Conservation (phyloP, 352 stramenopile genomes). For the Aphanomyces euteiches region DNA sequence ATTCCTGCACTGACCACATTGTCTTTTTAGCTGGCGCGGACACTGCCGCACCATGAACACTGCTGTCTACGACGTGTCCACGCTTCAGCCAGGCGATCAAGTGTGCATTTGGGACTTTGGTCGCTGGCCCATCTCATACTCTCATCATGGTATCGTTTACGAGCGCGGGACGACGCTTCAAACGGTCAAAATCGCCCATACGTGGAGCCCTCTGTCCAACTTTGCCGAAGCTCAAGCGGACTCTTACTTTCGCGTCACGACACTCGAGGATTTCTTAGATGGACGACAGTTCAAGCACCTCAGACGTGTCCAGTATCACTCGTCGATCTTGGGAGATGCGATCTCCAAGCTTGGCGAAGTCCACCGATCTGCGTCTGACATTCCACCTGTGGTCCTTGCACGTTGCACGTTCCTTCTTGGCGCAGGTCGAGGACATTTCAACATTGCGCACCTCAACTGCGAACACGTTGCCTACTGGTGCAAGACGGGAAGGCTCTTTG, state of each 20-base stretch:
- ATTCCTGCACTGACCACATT: no score
- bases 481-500: slow-evolving; percentile 68
- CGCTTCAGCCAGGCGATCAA: slow-evolving; percentile 60
- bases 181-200: slow-evolving; percentile 58
- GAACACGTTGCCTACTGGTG: slow-evolving; percentile 76
- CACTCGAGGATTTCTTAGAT: slow-evolving; percentile 66
- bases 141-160: slow-evolving; percentile 72
- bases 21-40: neutral
- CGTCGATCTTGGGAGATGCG: slow-evolving; percentile 54
- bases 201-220: slow-evolving; percentile 58
- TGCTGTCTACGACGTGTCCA: slow-evolving; percentile 51
- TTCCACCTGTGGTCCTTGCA: slow-evolving; percentile 62
- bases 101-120: slow-evolving; percentile 77
- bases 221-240: slow-evolving; percentile 61
- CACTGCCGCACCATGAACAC: slow-evolving; percentile 46
- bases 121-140: slow-evolving; percentile 73
- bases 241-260: slow-evolving; percentile 63
- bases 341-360: slow-evolving; percentile 60
- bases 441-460: slow-evolving; percentile 65
- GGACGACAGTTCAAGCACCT: slow-evolving; percentile 51
- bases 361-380: slow-evolving; percentile 54
- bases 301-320: slow-evolving; percentile 74
- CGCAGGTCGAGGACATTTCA: slow-evolving; percentile 63
- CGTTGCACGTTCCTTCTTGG: slow-evolving; percentile 65
- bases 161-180: slow-evolving; percentile 39